Percentiles rank a stretch among this genome's conserved stretches.
phyloP scores from a whole-genome alignment of 23 red algal genomes.

The Chondrus crispus region DNA sequence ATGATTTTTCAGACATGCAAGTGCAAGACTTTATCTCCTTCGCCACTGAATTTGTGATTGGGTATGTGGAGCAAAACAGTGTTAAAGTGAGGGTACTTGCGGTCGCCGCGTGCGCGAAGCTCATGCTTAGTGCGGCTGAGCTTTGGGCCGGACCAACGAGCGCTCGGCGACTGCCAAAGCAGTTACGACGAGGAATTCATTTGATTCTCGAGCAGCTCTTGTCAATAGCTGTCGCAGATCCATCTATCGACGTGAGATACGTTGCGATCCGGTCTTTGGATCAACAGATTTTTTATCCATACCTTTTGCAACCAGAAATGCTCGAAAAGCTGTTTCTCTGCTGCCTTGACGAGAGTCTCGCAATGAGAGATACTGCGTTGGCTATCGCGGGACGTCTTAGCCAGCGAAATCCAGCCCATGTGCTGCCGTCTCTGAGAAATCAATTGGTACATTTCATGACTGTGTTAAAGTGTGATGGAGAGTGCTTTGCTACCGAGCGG shows the following conservation, averaged over 20 bases:
- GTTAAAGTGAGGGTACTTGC: slow-evolving; percentile 32
- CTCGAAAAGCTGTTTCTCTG: slow-evolving; percentile 63
- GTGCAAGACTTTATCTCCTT: slow-evolving; percentile 24
- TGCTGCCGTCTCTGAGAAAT: slow-evolving; percentile 70
- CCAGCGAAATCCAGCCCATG: slow-evolving; percentile 68
- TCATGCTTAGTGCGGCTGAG: slow-evolving; percentile 15
- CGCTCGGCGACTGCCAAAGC: background rate
- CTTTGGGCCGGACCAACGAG: background rate
- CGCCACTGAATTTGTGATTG: slow-evolving; percentile 35
- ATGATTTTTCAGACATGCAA: slow-evolving; percentile 34
- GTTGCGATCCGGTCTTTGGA: slow-evolving; percentile 62
- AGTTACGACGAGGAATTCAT: slow-evolving; percentile 34
- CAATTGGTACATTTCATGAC: slow-evolving; percentile 72
- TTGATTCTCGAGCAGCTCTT: slow-evolving; percentile 60
- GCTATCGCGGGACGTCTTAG: slow-evolving; percentile 63
- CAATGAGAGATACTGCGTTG: slow-evolving; percentile 61
- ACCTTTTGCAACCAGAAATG: slow-evolving; percentile 79
- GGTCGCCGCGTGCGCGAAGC: slow-evolving; percentile 21
- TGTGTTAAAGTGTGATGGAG: slow-evolving; percentile 65
- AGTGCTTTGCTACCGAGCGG: slow-evolving; percentile 35
- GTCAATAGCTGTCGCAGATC: slow-evolving; percentile 72
- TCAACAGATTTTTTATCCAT: slow-evolving; percentile 11
- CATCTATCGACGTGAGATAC: slow-evolving; percentile 62
- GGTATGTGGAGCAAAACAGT: slow-evolving; percentile 38
- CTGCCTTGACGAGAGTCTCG: slow-evolving; percentile 82